Evolutionary conservation across 306 rosid species (phyloP).

Genomic region (Malus domestica): ASM211411v1 NC_041791.1:23221001-23221500

Average conservation of each 20-base stretch:
- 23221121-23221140: no score
- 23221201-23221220: background rate
- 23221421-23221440: conserved; percentile 21
- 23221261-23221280: conserved; percentile 43
- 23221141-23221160: no score
- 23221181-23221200: no score
- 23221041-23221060: no score
- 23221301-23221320: conserved; percentile 36
- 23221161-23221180: no score
- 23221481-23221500: conserved; percentile 20
- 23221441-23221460: conserved; percentile 22
- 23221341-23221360: conserved; percentile 28
- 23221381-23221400: conserved; percentile 38
- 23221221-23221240: background rate
- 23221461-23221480: conserved; percentile 30
- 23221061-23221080: no score
- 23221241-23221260: conserved; percentile 27
- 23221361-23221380: conserved; percentile 30
- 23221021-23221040: no score
- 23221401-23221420: conserved; percentile 42
- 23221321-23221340: conserved; percentile 21
- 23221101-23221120: no score
- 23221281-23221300: conserved; percentile 26
- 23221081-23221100: no score
- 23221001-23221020: no score